Conservation (phyloP, 805 yeast species). For the Ogataea trehalophila region DNA sequence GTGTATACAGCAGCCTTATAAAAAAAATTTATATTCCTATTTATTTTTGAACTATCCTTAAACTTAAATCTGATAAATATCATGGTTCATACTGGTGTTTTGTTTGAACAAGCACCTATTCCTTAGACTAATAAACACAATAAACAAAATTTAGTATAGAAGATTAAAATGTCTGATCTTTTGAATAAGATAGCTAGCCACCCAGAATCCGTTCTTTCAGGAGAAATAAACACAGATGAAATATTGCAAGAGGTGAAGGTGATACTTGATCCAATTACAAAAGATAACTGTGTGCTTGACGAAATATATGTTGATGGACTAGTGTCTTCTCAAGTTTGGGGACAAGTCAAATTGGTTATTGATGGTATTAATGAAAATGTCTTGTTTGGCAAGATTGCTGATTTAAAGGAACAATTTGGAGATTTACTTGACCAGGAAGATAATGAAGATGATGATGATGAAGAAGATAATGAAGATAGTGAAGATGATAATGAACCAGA, state of each 20-base stretch:
- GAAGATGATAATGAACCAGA: conserved; percentile 26
- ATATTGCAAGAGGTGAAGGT: conserved; percentile 37
- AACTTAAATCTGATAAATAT: no score
- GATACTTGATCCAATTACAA: conserved; percentile 51
- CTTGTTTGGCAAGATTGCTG: conserved; percentile 51
- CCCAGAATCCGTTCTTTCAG: conserved; percentile 17
- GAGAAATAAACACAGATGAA: conserved; percentile 9
- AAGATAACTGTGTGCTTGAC: conserved; percentile 58
- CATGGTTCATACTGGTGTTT: no score
- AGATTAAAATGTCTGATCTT: conserved; percentile 6
- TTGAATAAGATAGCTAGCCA: conserved; percentile 13
- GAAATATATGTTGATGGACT: conserved; percentile 81
- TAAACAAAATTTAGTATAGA: not conserved
- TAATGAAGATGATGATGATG: conserved; percentile 22
- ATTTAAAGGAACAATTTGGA: conserved; percentile 36
- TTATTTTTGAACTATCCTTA: no score
- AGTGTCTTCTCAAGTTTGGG: conserved; percentile 90
- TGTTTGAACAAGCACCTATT: no score
- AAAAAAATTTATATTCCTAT: no score
- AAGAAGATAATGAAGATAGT: no score
- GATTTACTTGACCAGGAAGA: conserved; percentile 13
- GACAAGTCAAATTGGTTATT: conserved; percentile 79
- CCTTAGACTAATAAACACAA: not conserved
- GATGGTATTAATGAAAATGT: conserved; percentile 71
- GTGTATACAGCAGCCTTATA: no score